These are phyloP conservation scores for Suillus discolor DNA, from an alignment of 768 basidiomycete genomes.

Conservation along the genomic window DNA sequence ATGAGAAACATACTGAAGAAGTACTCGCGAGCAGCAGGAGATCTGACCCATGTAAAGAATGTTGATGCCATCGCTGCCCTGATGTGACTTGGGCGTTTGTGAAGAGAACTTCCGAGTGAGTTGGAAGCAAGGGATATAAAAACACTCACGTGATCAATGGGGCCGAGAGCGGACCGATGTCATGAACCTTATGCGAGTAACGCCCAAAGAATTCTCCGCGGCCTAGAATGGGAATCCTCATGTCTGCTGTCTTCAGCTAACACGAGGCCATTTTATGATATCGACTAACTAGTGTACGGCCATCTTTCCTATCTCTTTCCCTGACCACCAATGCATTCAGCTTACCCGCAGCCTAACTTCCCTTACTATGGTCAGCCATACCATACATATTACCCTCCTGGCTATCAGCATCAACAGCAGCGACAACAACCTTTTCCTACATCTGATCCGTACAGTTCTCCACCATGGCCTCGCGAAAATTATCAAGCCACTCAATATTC, in stretches of 20 bases:
- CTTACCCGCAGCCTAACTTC: constrained; percentile 42
- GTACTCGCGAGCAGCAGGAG: constrained; percentile 89
- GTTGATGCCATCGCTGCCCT: constrained; percentile 68
- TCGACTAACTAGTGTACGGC: background rate
- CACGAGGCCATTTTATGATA: constrained; percentile 6
- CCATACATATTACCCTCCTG: constrained; percentile 39
- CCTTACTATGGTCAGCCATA: constrained; percentile 48
- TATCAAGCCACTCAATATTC: constrained; percentile 32
- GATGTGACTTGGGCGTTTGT: background rate
- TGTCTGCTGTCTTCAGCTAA: background rate
- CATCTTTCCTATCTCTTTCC: constrained; percentile 8
- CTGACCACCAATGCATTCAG: constrained; percentile 27
- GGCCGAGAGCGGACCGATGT: background rate
- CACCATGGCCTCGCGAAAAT: constrained; percentile 39
- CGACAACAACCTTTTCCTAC: constrained; percentile 19
- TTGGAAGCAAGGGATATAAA: background rate
- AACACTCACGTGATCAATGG: constrained; percentile 16
- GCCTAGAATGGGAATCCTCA: constrained; percentile 37
- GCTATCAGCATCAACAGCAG: constrained; percentile 25
- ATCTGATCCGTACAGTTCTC: constrained; percentile 34
- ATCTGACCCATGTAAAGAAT: constrained; percentile 88
- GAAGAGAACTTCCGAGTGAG: background rate
- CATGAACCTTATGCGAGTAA: background rate
- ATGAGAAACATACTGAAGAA: constrained; percentile 81
- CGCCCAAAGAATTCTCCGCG: constrained; percentile 7